Conservation (phyloP, 257 asterid genomes). For the Solanum dulcamara region DNA sequence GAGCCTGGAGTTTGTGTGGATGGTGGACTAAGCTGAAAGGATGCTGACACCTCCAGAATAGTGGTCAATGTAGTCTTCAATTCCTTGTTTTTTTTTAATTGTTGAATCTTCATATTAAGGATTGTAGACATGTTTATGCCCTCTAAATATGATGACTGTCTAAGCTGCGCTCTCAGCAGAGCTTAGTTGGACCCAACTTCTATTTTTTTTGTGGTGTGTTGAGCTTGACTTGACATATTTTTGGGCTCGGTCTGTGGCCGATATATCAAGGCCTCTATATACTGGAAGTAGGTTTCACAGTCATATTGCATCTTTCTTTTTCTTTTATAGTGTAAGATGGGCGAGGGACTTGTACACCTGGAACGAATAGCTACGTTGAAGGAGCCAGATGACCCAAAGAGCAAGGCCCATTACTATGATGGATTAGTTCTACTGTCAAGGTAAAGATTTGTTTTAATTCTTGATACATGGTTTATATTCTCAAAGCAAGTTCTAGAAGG, state of each 20-base stretch:
- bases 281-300: background rate
- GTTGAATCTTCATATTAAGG: background rate
- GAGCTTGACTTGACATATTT: background rate
- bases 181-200: background rate
- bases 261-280: background rate
- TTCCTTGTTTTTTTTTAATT: background rate
- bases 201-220: background rate
- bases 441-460: conserved; percentile 16
- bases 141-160: background rate
- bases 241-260: background rate
- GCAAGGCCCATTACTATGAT: conserved; percentile 74
- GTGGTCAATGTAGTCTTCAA: background rate
- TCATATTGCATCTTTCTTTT: background rate
- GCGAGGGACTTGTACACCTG: conserved; percentile 62
- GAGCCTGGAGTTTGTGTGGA: background rate
- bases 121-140: background rate
- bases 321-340: conserved; percentile 48
- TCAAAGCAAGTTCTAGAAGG: background rate
- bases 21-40: background rate
- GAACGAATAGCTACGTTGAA: conserved; percentile 58
- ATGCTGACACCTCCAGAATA: background rate
- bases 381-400: conserved; percentile 62
- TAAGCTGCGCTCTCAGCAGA: background rate
- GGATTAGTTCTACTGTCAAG: conserved; percentile 60
- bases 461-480: background rate